phyloP scores from a whole-genome alignment of 768 basidiomycete genomes.

The Porpolomopsis calyptriformis region DNA sequence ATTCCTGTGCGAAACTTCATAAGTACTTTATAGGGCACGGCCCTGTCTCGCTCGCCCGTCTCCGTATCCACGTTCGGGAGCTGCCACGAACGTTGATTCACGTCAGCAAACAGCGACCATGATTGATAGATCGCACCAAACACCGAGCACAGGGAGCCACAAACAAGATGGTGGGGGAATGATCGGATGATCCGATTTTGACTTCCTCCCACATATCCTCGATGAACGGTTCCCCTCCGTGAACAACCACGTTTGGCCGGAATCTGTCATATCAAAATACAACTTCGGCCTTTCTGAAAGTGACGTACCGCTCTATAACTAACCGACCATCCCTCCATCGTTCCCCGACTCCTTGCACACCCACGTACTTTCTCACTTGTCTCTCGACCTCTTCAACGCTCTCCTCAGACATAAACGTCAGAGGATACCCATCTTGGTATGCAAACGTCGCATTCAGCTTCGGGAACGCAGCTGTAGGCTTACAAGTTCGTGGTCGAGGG shows the following conservation, averaged over 20 bases:
- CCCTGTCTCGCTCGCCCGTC: constrained; percentile 55
- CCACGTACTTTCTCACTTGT: constrained; percentile 36
- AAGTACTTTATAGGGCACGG: constrained; percentile 66
- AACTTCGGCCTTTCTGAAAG: constrained; percentile 1
- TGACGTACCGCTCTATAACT: constrained; percentile 46
- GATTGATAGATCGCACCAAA: constrained; percentile 33
- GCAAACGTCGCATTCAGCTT: constrained; percentile 42
- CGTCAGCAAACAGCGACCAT: constrained; percentile 3
- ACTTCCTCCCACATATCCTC: constrained; percentile 66
- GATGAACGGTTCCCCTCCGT: constrained; percentile 56
- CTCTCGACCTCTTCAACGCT: constrained; percentile 43
- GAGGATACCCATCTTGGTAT: constrained; percentile 65
- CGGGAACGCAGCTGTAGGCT: constrained; percentile 45
- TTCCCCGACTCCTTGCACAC: constrained; percentile 37
- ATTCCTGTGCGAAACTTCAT: constrained; percentile 62
- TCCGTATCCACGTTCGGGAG: constrained; percentile 62
- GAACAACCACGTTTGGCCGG: constrained; percentile 65
- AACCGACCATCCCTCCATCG: constrained; percentile 43
- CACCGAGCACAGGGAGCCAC: constrained; percentile 66
- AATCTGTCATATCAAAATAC: constrained; percentile 35
- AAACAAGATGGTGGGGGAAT: constrained; percentile 37
- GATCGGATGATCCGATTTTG: constrained; percentile 22
- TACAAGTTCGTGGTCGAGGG: constrained; percentile 37
- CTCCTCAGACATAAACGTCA: constrained; percentile 60
- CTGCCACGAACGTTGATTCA: constrained; percentile 24